phyloP scores from a whole-genome alignment of 768 basidiomycete genomes.

The Boletus tylopilopsis region DNA sequence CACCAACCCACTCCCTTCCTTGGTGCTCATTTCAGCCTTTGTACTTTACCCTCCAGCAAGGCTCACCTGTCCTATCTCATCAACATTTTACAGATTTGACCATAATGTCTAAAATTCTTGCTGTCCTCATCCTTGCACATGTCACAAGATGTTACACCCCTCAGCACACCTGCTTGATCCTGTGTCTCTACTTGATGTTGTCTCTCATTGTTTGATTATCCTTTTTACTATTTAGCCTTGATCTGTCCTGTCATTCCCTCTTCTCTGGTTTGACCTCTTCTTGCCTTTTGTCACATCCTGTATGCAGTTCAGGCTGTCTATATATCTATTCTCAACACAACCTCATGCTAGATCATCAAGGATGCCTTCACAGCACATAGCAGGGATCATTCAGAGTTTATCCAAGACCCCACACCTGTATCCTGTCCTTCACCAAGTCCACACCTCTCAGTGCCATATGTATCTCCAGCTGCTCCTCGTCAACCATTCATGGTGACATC shows the following conservation, averaged over 20 bases:
- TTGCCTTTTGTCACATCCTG: no score
- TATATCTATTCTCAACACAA: no score
- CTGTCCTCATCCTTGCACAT: slow-evolving; percentile 72
- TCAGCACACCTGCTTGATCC: no score
- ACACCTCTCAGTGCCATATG: slow-evolving; percentile 73
- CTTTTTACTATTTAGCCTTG: no score
- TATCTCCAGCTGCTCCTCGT: not conserved
- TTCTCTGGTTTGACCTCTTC: no score
- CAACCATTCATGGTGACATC: slow-evolving; percentile 4
- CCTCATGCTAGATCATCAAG: slow-evolving; percentile 74
- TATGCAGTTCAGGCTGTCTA: no score
- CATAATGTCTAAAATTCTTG: slow-evolving; percentile 46
- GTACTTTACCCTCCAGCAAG: not conserved
- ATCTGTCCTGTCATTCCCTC: no score
- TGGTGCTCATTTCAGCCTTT: not conserved
- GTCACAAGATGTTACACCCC: no score
- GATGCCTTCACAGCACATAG: slow-evolving; percentile 73
- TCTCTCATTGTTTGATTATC: no score
- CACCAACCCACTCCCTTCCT: slow-evolving; percentile 10
- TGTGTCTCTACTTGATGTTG: no score
- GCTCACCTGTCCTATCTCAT: not conserved
- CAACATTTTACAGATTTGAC: slow-evolving; percentile 14
- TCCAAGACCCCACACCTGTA: slow-evolving; percentile 68
- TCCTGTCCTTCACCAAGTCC: slow-evolving; percentile 58
- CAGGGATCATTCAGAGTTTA: slow-evolving; percentile 66